Evolutionary conservation across 1,139 yeast genomes (phyloP).

Genomic region (Eremothecium sinecaudum): DNA sequence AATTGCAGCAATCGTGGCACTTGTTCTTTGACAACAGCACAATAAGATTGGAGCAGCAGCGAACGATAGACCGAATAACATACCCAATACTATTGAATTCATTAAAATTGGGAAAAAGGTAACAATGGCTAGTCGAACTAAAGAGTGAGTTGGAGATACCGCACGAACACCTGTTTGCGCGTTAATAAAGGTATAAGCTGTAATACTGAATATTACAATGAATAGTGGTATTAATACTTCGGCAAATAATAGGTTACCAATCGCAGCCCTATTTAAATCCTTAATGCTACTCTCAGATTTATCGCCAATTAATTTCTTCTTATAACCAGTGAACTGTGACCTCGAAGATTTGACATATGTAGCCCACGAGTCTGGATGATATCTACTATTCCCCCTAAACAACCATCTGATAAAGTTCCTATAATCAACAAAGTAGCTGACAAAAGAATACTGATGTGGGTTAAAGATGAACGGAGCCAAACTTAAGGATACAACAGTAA

Average conservation of each 20-base stretch:
- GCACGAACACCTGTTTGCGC: constrained; percentile 55
- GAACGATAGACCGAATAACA: constrained; percentile 42
- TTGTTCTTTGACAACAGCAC: constrained; percentile 33
- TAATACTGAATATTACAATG: constrained; percentile 36
- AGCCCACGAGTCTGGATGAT: constrained; percentile 53
- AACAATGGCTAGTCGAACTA: constrained; percentile 44
- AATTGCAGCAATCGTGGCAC: constrained; percentile 39
- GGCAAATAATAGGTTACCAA: constrained; percentile 42
- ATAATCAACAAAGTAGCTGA: constrained; percentile 67
- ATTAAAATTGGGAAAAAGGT: constrained; percentile 45
- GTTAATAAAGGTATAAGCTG: constrained; percentile 62
- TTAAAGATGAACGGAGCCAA: constrained; percentile 75
- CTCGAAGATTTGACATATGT: constrained; percentile 44
- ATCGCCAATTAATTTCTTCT: constrained; percentile 35
- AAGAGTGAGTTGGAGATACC: constrained; percentile 43
- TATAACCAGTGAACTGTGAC: constrained; percentile 59
- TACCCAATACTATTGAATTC: constrained; percentile 37
- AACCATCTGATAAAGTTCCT: constrained; percentile 59
- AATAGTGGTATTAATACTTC: constrained; percentile 46
- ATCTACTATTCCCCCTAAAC: constrained; percentile 48
- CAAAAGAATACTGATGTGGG: constrained; percentile 72
- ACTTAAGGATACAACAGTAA: constrained; percentile 61
- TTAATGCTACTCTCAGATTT: constrained; percentile 27
- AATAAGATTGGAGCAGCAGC: constrained; percentile 39
- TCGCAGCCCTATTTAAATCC: constrained; percentile 36